Evolutionary conservation across 2,329 filamentous ascomycete genomes (phyloP).

Genomic region (Aspergillus ochraceoroseus): DNA sequence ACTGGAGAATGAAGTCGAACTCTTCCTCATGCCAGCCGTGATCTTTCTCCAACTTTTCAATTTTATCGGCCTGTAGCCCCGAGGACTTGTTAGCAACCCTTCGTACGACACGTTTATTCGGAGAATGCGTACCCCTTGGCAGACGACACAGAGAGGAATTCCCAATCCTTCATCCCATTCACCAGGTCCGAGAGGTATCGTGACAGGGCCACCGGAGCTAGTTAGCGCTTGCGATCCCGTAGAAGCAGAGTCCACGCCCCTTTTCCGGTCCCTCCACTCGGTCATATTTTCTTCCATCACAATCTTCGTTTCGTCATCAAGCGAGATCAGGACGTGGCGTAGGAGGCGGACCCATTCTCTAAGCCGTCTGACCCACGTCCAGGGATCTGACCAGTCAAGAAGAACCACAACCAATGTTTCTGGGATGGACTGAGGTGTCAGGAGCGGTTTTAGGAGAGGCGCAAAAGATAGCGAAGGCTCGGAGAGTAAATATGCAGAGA

Average conservation of each 20-base stretch:
- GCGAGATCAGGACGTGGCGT: constrained; percentile 66
- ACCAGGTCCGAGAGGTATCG: constrained; percentile 74
- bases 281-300: constrained; percentile 83
- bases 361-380: constrained; percentile 84
- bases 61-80: constrained; percentile 67
- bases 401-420: constrained; percentile 85
- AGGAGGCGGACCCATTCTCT: constrained; percentile 85
- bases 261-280: constrained; percentile 70
- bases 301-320: constrained; percentile 71
- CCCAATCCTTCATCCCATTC: constrained; percentile 91
- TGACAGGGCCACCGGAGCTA: constrained; percentile 60
- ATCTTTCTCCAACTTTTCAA: constrained; percentile 83
- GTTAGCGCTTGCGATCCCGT: constrained; percentile 51
- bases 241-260: constrained; percentile 58
- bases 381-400: constrained; percentile 93
- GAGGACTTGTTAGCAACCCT: constrained; percentile 19
- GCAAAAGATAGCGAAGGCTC: constrained; percentile 78
- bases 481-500: constrained; percentile 84
- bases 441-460: constrained; percentile 73
- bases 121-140: constrained; percentile 68
- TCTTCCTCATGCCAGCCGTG: constrained; percentile 93
- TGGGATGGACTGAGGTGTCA: constrained; percentile 76
- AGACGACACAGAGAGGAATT: constrained; percentile 86
- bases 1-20: constrained; percentile 93
- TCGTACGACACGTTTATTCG: not conserved